These are phyloP conservation scores for Penicillium riverlandense DNA, from an alignment of 495 filamentous ascomycete genomes.

Conservation along the genomic window DNA sequence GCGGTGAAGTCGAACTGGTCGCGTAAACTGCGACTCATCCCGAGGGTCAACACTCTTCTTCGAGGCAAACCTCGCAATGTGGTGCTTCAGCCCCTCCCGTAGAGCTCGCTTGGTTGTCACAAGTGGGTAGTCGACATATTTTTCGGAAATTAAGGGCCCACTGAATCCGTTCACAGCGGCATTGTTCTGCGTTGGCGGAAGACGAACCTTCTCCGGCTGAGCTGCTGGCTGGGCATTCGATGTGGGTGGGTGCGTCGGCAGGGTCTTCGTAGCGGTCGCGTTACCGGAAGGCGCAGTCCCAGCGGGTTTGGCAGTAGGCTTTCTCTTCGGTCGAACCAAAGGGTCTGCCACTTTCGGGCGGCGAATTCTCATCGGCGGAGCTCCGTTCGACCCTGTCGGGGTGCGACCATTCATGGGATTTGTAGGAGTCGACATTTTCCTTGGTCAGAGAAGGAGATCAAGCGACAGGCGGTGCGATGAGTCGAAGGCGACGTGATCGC, in stretches of 20 bases:
- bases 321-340: slow-evolving; percentile 58
- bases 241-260: slow-evolving; percentile 16
- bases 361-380: slow-evolving; percentile 33
- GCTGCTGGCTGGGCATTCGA: slow-evolving; percentile 3
- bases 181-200: slow-evolving; percentile 18
- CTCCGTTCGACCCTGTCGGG: slow-evolving; percentile 26
- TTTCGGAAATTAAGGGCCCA: slow-evolving; percentile 41
- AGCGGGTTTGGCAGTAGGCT: slow-evolving; percentile 21
- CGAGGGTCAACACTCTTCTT: slow-evolving; percentile 63
- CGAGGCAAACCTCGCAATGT: slow-evolving; percentile 69
- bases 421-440: slow-evolving; percentile 30
- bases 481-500: not conserved
- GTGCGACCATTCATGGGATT: slow-evolving; percentile 23
- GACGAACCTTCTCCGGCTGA: slow-evolving; percentile 9
- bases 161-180: slow-evolving; percentile 54
- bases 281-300: slow-evolving; percentile 9
- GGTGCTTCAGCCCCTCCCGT: slow-evolving; percentile 73
- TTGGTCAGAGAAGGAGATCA: slow-evolving; percentile 1
- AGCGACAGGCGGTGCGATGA: not conserved
- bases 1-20: slow-evolving; percentile 81
- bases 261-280: slow-evolving; percentile 14
- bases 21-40: slow-evolving; percentile 73
- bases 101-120: slow-evolving; percentile 74
- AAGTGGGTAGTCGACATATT: slow-evolving; percentile 60
- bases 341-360: slow-evolving; percentile 56